These are phyloP conservation scores for Macrotyloma uniflorum DNA, from an alignment of 306 rosid genomes.

Conservation along the genomic window DNA sequence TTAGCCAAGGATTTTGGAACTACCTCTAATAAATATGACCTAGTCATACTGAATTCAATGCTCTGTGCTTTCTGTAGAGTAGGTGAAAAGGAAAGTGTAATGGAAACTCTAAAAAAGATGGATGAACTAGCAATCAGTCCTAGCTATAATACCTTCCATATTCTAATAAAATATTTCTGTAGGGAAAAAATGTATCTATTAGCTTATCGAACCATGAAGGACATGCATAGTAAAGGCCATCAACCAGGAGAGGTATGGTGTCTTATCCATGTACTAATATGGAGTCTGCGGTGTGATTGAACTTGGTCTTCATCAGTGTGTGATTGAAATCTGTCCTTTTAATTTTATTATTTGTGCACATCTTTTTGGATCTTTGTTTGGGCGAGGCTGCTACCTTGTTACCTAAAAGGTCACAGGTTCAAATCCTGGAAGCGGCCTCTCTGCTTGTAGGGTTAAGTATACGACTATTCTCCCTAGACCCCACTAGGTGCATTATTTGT, in stretches of 20 bases:
- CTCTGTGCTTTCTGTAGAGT: slow-evolving; percentile 94
- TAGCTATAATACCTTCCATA: slow-evolving; percentile 80
- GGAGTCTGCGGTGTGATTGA: slow-evolving; percentile 22
- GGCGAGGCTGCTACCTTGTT: background rate
- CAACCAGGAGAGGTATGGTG: slow-evolving; percentile 79
- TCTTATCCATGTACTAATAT: slow-evolving; percentile 10
- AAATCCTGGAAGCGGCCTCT: background rate
- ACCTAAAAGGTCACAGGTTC: background rate
- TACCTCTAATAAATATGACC: slow-evolving; percentile 71
- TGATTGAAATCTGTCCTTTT: background rate
- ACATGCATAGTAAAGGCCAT: slow-evolving; percentile 85
- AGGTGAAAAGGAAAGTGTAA: slow-evolving; percentile 95
- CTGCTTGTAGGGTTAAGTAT: background rate
- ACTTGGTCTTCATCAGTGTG: background rate
- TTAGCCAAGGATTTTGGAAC: slow-evolving; percentile 82
- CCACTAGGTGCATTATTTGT: background rate
- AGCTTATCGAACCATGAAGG: slow-evolving; percentile 79
- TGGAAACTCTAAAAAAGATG: slow-evolving; percentile 91
- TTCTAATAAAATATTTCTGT: slow-evolving; percentile 81
- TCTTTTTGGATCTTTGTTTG: slow-evolving; percentile 11
- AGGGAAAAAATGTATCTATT: slow-evolving; percentile 82
- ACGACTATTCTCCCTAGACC: background rate
- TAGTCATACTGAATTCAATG: slow-evolving; percentile 87
- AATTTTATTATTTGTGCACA: slow-evolving; percentile 10
- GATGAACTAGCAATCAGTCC: slow-evolving; percentile 86